phyloP scores from a whole-genome alignment of 495 filamentous ascomycete genomes.

The Lasiosphaeria miniovina region DNA sequence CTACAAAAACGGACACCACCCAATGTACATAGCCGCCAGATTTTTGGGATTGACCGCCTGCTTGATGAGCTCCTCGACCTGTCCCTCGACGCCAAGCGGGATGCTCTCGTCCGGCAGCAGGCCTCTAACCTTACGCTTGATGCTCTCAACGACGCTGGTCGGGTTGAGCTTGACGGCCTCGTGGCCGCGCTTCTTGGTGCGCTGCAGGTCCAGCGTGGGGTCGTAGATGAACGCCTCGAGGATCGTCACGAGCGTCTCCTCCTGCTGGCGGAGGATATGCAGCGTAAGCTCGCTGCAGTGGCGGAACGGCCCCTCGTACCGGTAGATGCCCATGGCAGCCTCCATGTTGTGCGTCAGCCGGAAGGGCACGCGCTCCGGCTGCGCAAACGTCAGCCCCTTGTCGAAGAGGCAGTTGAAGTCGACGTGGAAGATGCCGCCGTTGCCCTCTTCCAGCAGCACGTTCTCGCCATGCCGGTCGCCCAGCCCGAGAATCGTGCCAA shows the following conservation, averaged over 20 bases:
- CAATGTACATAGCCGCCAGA: conserved; percentile 91
- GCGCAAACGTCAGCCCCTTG: conserved; percentile 93
- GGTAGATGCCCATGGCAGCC: conserved; percentile 90
- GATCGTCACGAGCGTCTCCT: conserved; percentile 95
- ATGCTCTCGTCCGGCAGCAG: conserved; percentile 81
- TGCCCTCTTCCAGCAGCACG: conserved; percentile 89
- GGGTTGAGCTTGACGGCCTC: conserved; percentile 76
- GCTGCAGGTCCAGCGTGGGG: conserved; percentile 89
- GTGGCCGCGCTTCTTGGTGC: conserved; percentile 63
- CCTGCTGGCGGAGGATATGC: conserved; percentile 77
- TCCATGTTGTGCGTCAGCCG: conserved; percentile 98
- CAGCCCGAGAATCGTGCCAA: conserved; percentile 88
- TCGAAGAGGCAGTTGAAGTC: conserved; percentile 99
- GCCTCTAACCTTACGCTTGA: conserved; percentile 81
- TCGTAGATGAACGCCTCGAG: conserved; percentile 96
- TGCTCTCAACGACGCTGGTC: conserved; percentile 83
- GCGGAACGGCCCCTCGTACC: conserved; percentile 89
- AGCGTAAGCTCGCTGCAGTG: conserved; percentile 86
- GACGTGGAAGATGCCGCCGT: conserved; percentile 92
- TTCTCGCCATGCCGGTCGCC: conserved; percentile 99
- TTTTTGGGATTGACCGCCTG: conserved; percentile 75
- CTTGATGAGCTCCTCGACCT: conserved; percentile 87
- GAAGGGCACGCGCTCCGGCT: conserved; percentile 95
- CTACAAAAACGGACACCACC: conserved; percentile 92
- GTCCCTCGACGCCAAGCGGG: conserved; percentile 88